Conservation (phyloP, 176 grass and related monocot genomes). For the Musa troglodytarum region DNA sequence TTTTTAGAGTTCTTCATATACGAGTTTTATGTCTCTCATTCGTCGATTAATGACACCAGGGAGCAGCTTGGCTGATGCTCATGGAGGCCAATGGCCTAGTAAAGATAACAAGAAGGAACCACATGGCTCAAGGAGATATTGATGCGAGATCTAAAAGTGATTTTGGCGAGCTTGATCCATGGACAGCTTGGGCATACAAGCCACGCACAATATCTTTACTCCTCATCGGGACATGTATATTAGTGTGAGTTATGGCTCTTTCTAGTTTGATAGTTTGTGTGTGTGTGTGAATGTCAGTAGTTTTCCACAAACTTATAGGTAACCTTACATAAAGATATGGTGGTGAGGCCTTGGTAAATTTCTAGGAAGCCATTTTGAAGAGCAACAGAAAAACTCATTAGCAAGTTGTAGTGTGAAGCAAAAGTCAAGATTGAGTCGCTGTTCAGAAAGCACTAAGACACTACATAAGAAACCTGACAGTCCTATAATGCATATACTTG, state of each 20-base stretch:
- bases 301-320: no score
- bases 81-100: conserved; percentile 57
- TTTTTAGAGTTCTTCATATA: no score
- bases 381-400: neutral
- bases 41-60: neutral
- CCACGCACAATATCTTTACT: conserved; percentile 81
- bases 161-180: conserved; percentile 82
- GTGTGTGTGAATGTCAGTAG: no score
- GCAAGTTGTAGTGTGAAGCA: neutral
- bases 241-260: conserved; percentile 49
- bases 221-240: conserved; percentile 66
- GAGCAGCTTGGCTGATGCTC: neutral
- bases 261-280: neutral
- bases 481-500: neutral
- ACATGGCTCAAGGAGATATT: conserved; percentile 30
- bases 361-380: neutral
- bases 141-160: conserved; percentile 34
- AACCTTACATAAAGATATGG: no score
- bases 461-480: neutral
- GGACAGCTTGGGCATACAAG: conserved; percentile 89
- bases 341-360: no score
- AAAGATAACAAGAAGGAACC: conserved; percentile 41
- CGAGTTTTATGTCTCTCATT: no score
- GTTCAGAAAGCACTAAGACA: neutral
- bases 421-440: no score